Conservation (phyloP, 169 alveolate species). For the Perkinsus olseni region DNA sequence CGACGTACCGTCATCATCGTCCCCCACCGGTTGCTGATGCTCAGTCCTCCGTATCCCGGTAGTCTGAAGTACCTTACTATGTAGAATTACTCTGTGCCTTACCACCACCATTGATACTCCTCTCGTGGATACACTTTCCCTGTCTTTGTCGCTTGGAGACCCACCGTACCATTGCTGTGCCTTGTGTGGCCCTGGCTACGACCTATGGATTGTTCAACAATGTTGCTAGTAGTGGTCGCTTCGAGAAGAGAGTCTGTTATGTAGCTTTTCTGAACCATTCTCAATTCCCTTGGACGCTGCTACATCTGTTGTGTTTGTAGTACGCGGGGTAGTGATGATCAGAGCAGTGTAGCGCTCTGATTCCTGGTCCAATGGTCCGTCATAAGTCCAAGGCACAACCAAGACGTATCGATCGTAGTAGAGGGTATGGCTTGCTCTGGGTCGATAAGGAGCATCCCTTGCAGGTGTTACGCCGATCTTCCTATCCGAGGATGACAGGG, state of each 20-base stretch:
- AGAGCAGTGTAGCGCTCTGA: not conserved
- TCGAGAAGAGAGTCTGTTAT: not conserved
- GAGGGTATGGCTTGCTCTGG: not conserved
- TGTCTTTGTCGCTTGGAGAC: too few relatives aligned
- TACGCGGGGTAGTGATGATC: not conserved
- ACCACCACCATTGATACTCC: too few relatives aligned
- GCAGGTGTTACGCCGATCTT: not conserved
- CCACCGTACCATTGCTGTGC: too few relatives aligned
- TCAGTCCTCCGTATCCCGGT: too few relatives aligned
- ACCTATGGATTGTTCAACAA: too few relatives aligned
- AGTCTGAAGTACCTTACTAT: not conserved
- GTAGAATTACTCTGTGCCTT: not conserved
- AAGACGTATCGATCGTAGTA: not conserved
- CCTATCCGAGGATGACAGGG: not conserved
- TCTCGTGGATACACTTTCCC: too few relatives aligned
- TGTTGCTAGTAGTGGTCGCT: not conserved
- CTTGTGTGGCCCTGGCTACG: too few relatives aligned
- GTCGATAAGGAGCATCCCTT: not conserved
- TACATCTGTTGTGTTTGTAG: not conserved
- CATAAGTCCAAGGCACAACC: not conserved
- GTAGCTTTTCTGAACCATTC: not conserved
- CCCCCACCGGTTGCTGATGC: not conserved
- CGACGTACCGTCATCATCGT: not conserved
- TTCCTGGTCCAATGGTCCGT: not conserved
- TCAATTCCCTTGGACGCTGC: not conserved